Base-by-base conservation (phyloP, 2,329 filamentous ascomycete species). In the Fusarium sulawesiense region DNA sequence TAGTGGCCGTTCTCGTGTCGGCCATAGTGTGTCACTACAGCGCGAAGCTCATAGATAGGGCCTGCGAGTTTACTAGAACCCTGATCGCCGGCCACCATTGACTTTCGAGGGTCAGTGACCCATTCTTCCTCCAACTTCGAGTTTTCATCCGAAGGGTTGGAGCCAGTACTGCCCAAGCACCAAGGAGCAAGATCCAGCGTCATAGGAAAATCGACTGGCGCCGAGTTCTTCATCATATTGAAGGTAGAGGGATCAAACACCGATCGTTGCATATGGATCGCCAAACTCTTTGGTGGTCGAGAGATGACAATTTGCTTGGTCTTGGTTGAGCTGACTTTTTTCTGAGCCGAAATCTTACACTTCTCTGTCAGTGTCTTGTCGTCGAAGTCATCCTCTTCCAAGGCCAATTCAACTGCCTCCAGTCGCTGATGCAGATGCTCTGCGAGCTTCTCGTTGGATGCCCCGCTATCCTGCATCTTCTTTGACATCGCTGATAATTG, bases 1-100 rank as follows among this genome's bases (percentile, higher is more conserved):
- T 99, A 98, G 80, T 99, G 96, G 0, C 96, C 96, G 74, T 97
- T 97, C 67, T 98, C 94, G 78, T 98, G 96, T 32, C 92, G 87
- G 6, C 96, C 96, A 66, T 92, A 93, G 77, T 98, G 96, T 2
- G 93, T 96, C 12, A 98, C 88, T 0, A 95, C 92, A 30, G 94
- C 93, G 56, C 92, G 88, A 18, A 98, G 83, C 76, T 93, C 89
- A 77, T 97, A 98, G 2, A 91, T 83, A 29, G 84, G 85, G 4
- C 89, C 88, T 0, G 81, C 82, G 11, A 88, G 80, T 64, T 82
- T 85, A 3, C 87, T 89, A 11, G 82, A 80, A 4, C 76, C 76
- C 41, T 79, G 73, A 47, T 84, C 83, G 7, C 87, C 87, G 1
- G 90, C 86, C 20, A 96, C 86, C 92, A 97, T 94, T 3, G 93